A percentile compares a stretch with the other conserved stretches of the same genome.
These are phyloP conservation scores for Deinandra increscens DNA, from an alignment of 129 eudicot species.

Conservation along the genomic window DNA sequence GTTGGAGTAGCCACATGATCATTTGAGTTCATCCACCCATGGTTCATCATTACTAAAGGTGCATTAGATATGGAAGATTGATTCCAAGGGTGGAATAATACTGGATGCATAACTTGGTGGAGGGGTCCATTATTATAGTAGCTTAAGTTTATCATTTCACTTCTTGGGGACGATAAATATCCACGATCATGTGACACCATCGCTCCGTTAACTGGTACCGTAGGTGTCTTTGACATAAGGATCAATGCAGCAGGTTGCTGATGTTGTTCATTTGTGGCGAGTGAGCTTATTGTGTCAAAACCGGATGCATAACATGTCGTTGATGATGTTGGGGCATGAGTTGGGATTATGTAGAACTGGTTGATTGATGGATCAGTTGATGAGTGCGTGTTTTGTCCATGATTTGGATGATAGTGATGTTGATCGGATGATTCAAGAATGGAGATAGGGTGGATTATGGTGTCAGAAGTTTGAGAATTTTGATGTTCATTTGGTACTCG, in stretches of 20 bases:
- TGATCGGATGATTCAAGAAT: constrained; percentile 23
- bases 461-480: background rate
- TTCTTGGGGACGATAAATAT: background rate
- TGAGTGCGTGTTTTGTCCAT: background rate
- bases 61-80: background rate
- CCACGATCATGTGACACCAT: background rate
- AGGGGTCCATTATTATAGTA: background rate
- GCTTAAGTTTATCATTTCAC: background rate
- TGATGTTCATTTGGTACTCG: background rate
- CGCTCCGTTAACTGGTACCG: background rate
- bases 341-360: background rate
- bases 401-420: background rate
- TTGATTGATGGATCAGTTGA: background rate
- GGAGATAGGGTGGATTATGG: constrained; percentile 13
- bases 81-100: background rate
- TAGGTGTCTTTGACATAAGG: background rate
- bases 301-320: background rate
- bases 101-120: background rate
- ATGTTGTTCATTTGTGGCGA: background rate
- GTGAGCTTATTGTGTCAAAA: background rate
- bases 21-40: background rate
- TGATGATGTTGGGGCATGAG: background rate
- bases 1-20: background rate
- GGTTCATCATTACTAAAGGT: background rate
- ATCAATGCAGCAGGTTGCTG: background rate